These are phyloP conservation scores for Anthoceros angustus DNA, from an alignment of 225 moss, liverwort and hornwort genomes.

Conservation along the genomic window DNA sequence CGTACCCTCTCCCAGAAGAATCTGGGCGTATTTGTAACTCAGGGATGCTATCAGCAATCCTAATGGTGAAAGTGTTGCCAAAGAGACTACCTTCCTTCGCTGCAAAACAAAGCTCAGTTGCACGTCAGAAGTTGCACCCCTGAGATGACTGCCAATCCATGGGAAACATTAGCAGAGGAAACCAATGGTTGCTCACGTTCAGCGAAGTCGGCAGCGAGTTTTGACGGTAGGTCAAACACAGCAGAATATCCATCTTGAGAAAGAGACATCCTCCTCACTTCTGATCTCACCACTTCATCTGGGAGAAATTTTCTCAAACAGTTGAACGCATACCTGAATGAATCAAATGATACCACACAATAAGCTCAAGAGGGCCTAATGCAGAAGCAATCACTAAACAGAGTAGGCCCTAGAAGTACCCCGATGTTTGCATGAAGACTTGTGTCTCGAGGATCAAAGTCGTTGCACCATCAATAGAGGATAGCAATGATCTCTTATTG, in stretches of 20 bases:
- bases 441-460: constrained; percentile 47
- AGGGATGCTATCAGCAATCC: constrained; percentile 48
- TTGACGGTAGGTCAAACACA: constrained; percentile 64
- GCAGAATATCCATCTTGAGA: constrained; percentile 64
- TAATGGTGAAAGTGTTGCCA: constrained; percentile 35
- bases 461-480: constrained; percentile 61
- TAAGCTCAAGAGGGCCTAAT: background rate
- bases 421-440: constrained; percentile 45
- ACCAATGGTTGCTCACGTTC: constrained; percentile 16
- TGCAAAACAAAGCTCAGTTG: background rate
- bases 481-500: constrained; percentile 66
- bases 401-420: constrained; percentile 13
- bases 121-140: background rate
- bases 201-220: constrained; percentile 35
- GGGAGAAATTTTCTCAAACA: constrained; percentile 52
- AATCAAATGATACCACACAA: background rate
- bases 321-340: constrained; percentile 45
- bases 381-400: background rate
- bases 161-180: background rate
- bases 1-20: background rate
- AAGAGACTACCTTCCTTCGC: background rate
- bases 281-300: constrained; percentile 34
- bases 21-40: constrained; percentile 52
- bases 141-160: background rate
- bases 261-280: constrained; percentile 69